Conservation (phyloP, 2,329 filamentous ascomycete genomes). For the Fusarium nurragi region DNA sequence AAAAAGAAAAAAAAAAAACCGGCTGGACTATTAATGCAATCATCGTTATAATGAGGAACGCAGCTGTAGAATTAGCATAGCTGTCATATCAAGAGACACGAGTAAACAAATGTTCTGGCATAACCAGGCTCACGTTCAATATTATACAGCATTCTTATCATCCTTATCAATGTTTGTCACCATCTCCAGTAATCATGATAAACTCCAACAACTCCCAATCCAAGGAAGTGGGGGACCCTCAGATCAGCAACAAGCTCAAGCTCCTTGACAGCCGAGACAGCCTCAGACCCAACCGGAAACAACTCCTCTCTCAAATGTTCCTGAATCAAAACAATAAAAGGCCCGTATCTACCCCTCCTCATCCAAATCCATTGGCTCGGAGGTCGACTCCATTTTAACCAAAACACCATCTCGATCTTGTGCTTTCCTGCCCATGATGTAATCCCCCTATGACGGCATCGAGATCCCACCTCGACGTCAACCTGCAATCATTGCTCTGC, state of each 20-base stretch:
- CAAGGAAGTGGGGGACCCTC: constrained; percentile 6
- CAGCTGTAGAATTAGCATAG: no score
- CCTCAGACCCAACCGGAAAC: constrained; percentile 14
- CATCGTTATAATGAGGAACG: no score
- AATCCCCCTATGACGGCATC: constrained; percentile 44
- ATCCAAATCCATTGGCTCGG: background rate
- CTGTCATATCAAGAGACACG: background rate
- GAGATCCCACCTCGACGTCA: constrained; percentile 39
- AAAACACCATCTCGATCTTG: constrained; percentile 35
- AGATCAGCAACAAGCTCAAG: background rate
- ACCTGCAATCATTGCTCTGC: constrained; percentile 30
- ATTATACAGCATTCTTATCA: background rate
- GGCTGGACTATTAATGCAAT: no score
- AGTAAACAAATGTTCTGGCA: rapidly evolving
- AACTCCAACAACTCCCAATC: background rate
- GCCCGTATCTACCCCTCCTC: background rate
- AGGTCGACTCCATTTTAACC: background rate
- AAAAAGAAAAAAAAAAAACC: no score
- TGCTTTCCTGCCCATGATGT: constrained; percentile 38
- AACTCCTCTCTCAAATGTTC: background rate
- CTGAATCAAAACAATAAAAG: constrained; percentile 10
- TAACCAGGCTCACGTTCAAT: rapidly evolving
- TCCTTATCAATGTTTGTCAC: constrained; percentile 1
- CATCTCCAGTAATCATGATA: constrained; percentile 8
- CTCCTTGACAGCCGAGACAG: no score